phyloP scores from a whole-genome alignment of 805 yeast genomes.

The Yamadazyma paraphyllophila region DNA sequence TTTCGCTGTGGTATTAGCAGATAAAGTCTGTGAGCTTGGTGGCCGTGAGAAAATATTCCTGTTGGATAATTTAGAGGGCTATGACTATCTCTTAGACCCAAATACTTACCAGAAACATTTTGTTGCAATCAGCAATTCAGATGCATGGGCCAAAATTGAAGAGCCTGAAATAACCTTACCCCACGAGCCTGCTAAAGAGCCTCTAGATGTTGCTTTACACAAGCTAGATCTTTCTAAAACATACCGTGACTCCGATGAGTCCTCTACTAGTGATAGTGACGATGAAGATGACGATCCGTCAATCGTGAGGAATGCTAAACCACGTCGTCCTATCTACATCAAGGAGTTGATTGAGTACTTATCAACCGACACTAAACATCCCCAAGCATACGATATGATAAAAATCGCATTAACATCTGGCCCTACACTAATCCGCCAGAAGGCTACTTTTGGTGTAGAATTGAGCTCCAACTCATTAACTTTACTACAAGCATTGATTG shows the following conservation, averaged over 20 bases:
- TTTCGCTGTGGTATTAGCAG: conserved; percentile 60
- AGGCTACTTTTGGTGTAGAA: conserved; percentile 59
- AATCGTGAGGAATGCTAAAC: conserved; percentile 29
- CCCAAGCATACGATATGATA: conserved; percentile 49
- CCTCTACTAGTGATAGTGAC: conserved; percentile 27
- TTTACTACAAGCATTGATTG: conserved; percentile 49
- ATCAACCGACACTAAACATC: conserved; percentile 42
- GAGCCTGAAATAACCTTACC: conserved; percentile 2
- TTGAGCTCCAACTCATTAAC: conserved; percentile 35
- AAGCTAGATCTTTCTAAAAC: conserved; percentile 5
- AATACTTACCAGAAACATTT: not conserved
- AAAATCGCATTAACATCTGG: conserved; percentile 50
- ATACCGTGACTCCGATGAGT: conserved; percentile 18
- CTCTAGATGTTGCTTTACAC: not conserved
- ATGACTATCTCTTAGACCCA: conserved; percentile 4
- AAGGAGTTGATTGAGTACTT: conserved; percentile 67
- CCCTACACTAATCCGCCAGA: conserved; percentile 63
- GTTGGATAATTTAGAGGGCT: conserved; percentile 11
- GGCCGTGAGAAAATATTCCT: conserved; percentile 30
- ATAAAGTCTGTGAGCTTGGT: conserved; percentile 37
- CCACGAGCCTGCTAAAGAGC: not conserved
- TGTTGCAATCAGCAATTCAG: not conserved
- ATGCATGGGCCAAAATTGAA: conserved; percentile 8
- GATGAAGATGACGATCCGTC: conserved; percentile 58
- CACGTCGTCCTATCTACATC: conserved; percentile 61